Evolutionary conservation across 164 flowering plant genomes (phyloP).

Genomic region (Nymphaea colorata): DNA sequence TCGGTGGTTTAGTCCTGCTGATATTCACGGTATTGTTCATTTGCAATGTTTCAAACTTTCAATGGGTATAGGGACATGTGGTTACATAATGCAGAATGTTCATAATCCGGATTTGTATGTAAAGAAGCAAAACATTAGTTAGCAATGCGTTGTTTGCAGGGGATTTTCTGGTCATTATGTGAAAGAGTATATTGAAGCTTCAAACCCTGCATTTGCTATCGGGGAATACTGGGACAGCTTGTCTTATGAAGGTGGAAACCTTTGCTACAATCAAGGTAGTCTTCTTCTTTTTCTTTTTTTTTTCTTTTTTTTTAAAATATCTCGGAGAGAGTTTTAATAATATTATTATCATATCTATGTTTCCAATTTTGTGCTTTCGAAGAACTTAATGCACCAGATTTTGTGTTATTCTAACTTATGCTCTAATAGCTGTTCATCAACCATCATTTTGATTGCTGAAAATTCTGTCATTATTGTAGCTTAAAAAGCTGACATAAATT

Average conservation of each 20-base stretch:
- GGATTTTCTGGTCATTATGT: conserved; percentile 52
- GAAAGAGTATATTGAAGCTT: conserved; percentile 47
- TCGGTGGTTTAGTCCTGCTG: not conserved
- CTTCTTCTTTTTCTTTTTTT: not conserved
- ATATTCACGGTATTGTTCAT: not conserved
- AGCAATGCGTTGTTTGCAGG: conserved; percentile 15
- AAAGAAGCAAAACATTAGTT: not conserved
- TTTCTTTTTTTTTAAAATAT: too few relatives aligned
- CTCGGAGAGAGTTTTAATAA: too few relatives aligned
- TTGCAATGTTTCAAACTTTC: too few relatives aligned
- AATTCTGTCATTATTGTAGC: too few relatives aligned
- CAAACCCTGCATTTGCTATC: conserved; percentile 52
- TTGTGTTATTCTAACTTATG: too few relatives aligned
- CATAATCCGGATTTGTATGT: not conserved
- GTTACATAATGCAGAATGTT: not conserved
- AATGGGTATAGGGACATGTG: not conserved
- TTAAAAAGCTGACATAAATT: too few relatives aligned
- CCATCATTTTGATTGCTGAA: too few relatives aligned
- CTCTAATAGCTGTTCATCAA: too few relatives aligned
- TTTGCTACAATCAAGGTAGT: conserved; percentile 56
- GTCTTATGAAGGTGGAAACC: conserved; percentile 43
- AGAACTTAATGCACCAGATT: too few relatives aligned
- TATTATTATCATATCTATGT: too few relatives aligned
- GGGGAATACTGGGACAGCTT: conserved; percentile 68
- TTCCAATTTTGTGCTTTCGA: too few relatives aligned